Evolutionary conservation across 768 basidiomycete genomes (phyloP).

Genomic region (Phylloporus sp.): DNA sequence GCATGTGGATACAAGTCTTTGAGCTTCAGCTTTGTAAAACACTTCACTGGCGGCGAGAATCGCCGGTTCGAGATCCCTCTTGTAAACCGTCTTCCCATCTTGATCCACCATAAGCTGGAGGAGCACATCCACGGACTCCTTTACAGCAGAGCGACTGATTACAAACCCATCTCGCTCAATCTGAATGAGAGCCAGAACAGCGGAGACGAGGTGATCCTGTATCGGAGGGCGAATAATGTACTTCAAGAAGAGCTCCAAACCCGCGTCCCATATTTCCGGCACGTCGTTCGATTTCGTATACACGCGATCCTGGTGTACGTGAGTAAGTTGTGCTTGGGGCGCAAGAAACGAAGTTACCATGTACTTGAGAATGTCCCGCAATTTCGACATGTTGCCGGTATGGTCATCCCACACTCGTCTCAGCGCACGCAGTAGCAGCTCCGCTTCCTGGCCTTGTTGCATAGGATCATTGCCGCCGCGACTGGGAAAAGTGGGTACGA

Average conservation of each 20-base stretch:
- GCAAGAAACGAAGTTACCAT: conserved; percentile 58
- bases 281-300: conserved; percentile 72
- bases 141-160: conserved; percentile 87
- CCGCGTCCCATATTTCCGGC: conserved; percentile 76
- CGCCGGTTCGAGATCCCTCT: conserved; percentile 75
- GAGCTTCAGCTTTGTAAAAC: conserved; percentile 78
- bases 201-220: conserved; percentile 72
- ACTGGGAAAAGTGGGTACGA: conserved; percentile 80
- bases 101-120: conserved; percentile 55
- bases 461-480: conserved; percentile 61
- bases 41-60: conserved; percentile 70
- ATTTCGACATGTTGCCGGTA: conserved; percentile 76
- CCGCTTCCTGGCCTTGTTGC: conserved; percentile 78
- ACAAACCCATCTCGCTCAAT: conserved; percentile 88
- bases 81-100: conserved; percentile 63
- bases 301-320: conserved; percentile 71
- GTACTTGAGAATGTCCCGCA: conserved; percentile 89
- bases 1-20: conserved; percentile 62
- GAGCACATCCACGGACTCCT: conserved; percentile 84
- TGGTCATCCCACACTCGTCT: conserved; percentile 93
- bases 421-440: conserved; percentile 77
- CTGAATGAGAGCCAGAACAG: conserved; percentile 82
- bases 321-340: conserved; percentile 7
- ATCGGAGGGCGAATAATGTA: conserved; percentile 80
- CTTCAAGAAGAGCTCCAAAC: conserved; percentile 75